These are phyloP conservation scores for Colletotrichum karsti DNA, from an alignment of 2,329 filamentous ascomycete species.

Conservation along the genomic window DNA sequence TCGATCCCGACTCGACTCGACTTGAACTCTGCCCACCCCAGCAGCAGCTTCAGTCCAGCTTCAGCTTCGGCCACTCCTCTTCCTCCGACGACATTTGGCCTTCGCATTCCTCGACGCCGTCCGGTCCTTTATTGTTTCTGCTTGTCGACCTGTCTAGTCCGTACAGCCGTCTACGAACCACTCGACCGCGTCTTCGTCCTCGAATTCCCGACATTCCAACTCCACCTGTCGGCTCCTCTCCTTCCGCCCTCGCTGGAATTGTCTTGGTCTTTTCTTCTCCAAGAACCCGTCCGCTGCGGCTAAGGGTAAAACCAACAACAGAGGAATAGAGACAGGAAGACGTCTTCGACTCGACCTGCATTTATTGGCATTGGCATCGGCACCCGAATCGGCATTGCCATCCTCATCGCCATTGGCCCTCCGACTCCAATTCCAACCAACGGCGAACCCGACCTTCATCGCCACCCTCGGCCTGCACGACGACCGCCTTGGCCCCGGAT, in stretches of 20 bases:
- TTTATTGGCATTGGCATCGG: neutral
- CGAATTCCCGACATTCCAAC: neutral
- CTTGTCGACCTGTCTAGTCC: slow-evolving; percentile 10
- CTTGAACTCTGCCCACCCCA: slow-evolving; percentile 8
- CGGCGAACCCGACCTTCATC: slow-evolving; percentile 19
- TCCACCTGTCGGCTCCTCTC: neutral
- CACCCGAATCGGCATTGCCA: neutral
- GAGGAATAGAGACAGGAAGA: neutral
- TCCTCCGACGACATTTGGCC: slow-evolving; percentile 6
- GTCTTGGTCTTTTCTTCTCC: slow-evolving; percentile 10
- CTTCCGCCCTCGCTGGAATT: slow-evolving; percentile 6
- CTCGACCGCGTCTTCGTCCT: neutral
- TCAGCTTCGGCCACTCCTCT: slow-evolving; percentile 23
- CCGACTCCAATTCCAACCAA: slow-evolving; percentile 1
- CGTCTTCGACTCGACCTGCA: slow-evolving; percentile 1
- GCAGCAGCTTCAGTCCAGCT: no score
- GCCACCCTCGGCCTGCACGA: slow-evolving; percentile 19
- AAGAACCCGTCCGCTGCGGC: neutral
- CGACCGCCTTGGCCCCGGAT: slow-evolving; percentile 21
- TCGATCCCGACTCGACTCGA: no score
- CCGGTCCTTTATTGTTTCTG: slow-evolving; percentile 23
- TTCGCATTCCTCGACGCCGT: slow-evolving; percentile 21
- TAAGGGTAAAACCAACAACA: neutral
- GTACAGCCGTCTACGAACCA: neutral
- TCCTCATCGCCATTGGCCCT: neutral